Conservation (phyloP, 208 protist genomes). For the Trypanosoma conorhini region DNA sequence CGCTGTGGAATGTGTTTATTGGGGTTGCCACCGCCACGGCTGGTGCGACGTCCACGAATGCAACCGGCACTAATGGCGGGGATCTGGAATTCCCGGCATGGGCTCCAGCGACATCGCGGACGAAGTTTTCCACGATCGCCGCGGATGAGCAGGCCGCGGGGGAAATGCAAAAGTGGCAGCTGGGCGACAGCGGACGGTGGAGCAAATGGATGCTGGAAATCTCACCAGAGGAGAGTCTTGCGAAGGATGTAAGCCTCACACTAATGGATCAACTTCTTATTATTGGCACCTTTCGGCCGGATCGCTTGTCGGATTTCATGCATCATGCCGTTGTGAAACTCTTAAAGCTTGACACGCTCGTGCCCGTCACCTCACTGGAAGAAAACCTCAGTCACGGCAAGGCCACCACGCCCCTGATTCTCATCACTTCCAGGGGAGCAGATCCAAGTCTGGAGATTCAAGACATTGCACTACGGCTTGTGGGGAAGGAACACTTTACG, state of each 20-base stretch:
- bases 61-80: slow-evolving; percentile 29
- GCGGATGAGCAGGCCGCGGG: slow-evolving; percentile 38
- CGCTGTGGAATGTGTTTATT: slow-evolving; percentile 90
- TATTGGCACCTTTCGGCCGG: slow-evolving; percentile 95
- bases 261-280: slow-evolving; percentile 95
- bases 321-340: slow-evolving; percentile 53
- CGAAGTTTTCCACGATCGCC: slow-evolving; percentile 50
- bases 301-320: slow-evolving; percentile 92
- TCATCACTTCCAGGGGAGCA: slow-evolving; percentile 94
- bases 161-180: slow-evolving; percentile 59
- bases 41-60: slow-evolving; percentile 9
- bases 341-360: slow-evolving; percentile 70
- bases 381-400: slow-evolving; percentile 51
- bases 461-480: slow-evolving; percentile 72
- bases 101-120: slow-evolving; percentile 56
- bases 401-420: slow-evolving; percentile 80
- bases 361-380: slow-evolving; percentile 72
- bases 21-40: slow-evolving; percentile 35
- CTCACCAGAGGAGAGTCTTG: slow-evolving; percentile 70
- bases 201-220: slow-evolving; percentile 59
- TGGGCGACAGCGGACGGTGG: slow-evolving; percentile 67
- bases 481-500: slow-evolving; percentile 81
- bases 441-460: slow-evolving; percentile 95
- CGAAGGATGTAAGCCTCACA: slow-evolving; percentile 36
- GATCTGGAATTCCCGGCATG: slow-evolving; percentile 48